Percentiles rank a stretch among this genome's conserved stretches.
phyloP scores from a whole-genome alignment of 805 yeast species.

The Lipomyces orientalis region DNA sequence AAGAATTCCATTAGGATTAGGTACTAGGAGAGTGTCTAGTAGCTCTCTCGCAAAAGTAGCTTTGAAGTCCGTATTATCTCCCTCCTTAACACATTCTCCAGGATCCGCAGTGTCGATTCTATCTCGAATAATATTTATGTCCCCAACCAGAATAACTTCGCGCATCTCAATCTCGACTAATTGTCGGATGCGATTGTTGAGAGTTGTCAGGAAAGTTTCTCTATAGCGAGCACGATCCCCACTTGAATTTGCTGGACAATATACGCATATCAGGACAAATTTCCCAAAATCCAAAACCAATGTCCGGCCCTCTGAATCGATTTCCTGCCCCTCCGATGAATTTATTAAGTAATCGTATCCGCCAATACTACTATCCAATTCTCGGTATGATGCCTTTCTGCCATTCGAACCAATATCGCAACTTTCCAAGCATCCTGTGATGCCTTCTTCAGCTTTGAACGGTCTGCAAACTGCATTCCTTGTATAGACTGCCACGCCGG shows the following conservation, averaged over 20 bases:
- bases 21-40: slow-evolving; percentile 29
- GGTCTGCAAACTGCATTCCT: slow-evolving; percentile 51
- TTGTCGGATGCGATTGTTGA: slow-evolving; percentile 66
- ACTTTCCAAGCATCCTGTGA: slow-evolving; percentile 66
- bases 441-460: slow-evolving; percentile 81
- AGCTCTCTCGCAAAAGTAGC: slow-evolving; percentile 27
- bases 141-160: slow-evolving; percentile 82
- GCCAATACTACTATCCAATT: slow-evolving; percentile 38
- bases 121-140: slow-evolving; percentile 81
- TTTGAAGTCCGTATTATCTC: slow-evolving; percentile 29
- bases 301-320: slow-evolving; percentile 88
- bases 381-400: slow-evolving; percentile 38
- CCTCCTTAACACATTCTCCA: slow-evolving; percentile 54
- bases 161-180: slow-evolving; percentile 62
- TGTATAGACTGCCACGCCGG: slow-evolving; percentile 88
- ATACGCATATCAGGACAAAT: slow-evolving; percentile 58
- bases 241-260: slow-evolving; percentile 93
- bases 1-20: slow-evolving; percentile 26
- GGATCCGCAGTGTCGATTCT: slow-evolving; percentile 81
- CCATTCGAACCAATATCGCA: slow-evolving; percentile 30
- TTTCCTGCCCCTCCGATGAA: slow-evolving; percentile 48
- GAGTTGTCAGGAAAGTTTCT: slow-evolving; percentile 58
- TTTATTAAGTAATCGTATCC: slow-evolving; percentile 36
- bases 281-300: slow-evolving; percentile 68
- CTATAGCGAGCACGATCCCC: slow-evolving; percentile 64